A percentile compares a stretch with the other conserved stretches of the same genome.
Evolutionary conservation across 345 rosid species (phyloP).

Genomic region (Pugionium cornutum): DNA sequence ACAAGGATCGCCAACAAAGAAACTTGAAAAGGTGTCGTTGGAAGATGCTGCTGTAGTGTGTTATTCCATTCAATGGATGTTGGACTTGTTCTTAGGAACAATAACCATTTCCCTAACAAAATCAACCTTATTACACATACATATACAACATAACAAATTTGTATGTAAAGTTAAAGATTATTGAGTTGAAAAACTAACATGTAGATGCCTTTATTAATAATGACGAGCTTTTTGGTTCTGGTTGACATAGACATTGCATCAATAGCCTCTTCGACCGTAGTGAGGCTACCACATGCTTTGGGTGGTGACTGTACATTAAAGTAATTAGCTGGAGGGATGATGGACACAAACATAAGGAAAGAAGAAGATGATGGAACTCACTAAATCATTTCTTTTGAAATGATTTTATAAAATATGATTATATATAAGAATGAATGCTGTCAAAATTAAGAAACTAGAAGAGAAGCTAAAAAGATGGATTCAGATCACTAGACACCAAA

Average conservation of each 20-base stretch:
- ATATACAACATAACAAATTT: not conserved
- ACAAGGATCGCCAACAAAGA: not conserved
- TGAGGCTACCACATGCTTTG: not conserved
- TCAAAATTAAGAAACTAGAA: slow-evolving; percentile 14
- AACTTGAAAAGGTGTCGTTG: not conserved
- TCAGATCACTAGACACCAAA: slow-evolving; percentile 7
- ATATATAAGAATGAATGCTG: not conserved
- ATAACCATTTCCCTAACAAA: not conserved
- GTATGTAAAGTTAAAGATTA: not conserved
- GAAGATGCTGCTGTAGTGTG: not conserved
- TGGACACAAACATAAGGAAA: not conserved
- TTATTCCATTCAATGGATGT: not conserved
- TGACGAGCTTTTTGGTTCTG: not conserved
- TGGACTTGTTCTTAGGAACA: not conserved
- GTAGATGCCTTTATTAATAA: not conserved
- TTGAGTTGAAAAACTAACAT: not conserved
- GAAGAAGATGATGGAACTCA: not conserved
- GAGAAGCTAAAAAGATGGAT: not conserved
- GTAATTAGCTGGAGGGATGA: not conserved
- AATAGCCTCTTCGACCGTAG: not conserved
- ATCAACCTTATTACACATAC: not conserved
- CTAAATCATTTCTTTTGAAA: too few relatives aligned
- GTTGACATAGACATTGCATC: not conserved
- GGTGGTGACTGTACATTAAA: not conserved
- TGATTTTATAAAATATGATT: too few relatives aligned